Base-by-base conservation (phyloP, 2,329 filamentous ascomycete species). In the Colletotrichum nymphaeae region DNA sequence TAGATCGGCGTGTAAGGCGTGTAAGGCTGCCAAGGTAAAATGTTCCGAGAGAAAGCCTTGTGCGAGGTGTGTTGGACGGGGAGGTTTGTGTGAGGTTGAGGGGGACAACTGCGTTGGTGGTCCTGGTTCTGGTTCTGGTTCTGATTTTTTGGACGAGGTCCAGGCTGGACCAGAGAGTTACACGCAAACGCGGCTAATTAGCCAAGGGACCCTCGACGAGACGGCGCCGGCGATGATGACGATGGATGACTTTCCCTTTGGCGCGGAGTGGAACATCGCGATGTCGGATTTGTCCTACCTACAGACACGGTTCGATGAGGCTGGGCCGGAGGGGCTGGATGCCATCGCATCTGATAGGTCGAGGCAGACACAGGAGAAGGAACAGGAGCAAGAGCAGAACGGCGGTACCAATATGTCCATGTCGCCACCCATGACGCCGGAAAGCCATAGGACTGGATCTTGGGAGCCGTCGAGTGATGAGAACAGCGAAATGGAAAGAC, bases 41-140 rank as follows among this genome's bases (percentile, higher is more conserved):
- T 64, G 67, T 22, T 69, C 67, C 8, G 67, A 69, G 35, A 19
- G 62, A 26, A 69, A 63, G 35, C 58, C 62, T 4, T 64, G 62
- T 26, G 7, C 24, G 4, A 30, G 49, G 24, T 64, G 62, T 55
- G 11, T 32, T n/a, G 22, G 28, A 14, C 53, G 53, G 6, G 58
- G 58, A 1, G 5, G 46, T 14, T 9, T 22, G 4, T 69, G 66
- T 8, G 59, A 63, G 4, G 35, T n/a, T 22, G 49, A 30, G 12
- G 24, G 22, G n/a, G 35, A 11, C 16, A n/a, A 4, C 4, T 46
- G 42, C 58, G 12, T 28, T 28, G 56, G 5, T 11, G 56, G 22
- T 2, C 9, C 1, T 2, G 30, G 5, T 12, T 14, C 16, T 58
- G 56, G 6, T n/a, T 9, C 8, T 9, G 30, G 9, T 12, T 22